A percentile compares a stretch with the other conserved stretches of the same genome.
Conservation (phyloP, 192 early-diverging fungal genomes). For the Polychytrium aggregatum region DNA sequence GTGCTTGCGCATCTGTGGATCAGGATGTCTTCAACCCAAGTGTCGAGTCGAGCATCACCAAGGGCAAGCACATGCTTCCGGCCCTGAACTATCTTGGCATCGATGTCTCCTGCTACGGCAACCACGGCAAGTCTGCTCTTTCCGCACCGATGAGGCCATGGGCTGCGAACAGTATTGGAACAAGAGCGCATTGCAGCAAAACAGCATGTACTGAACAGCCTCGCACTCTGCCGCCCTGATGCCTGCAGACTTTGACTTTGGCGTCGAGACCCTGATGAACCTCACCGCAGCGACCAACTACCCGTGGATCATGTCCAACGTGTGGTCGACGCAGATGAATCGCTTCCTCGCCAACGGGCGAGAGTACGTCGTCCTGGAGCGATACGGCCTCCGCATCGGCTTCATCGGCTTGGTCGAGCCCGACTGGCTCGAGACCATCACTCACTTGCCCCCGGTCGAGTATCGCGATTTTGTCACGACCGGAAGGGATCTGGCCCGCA, state of each 20-base stretch:
- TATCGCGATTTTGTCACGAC: no score
- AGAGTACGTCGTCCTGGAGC: slow-evolving; percentile 32
- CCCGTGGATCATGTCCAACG: slow-evolving; percentile 62
- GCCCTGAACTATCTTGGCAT: slow-evolving; percentile 48
- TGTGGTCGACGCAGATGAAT: slow-evolving; percentile 27
- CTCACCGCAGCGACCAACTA: slow-evolving; percentile 44
- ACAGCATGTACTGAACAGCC: no score
- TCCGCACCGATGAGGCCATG: no score
- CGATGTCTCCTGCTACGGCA: slow-evolving; percentile 50
- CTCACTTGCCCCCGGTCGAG: no score
- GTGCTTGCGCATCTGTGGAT: no score
- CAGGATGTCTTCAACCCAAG: slow-evolving; percentile 5
- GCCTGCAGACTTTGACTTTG: slow-evolving; percentile 43
- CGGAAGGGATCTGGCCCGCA: no score
- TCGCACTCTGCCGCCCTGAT: no score
- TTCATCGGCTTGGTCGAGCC: slow-evolving; percentile 58
- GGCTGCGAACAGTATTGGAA: no score
- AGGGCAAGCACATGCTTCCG: slow-evolving; percentile 16
- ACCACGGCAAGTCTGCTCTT: no score
- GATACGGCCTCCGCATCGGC: slow-evolving; percentile 40
- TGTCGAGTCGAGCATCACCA: slow-evolving; percentile 2
- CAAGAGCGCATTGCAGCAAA: no score
- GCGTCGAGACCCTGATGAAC: slow-evolving; percentile 35
- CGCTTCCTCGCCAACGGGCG: slow-evolving; percentile 21
- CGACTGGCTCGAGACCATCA: no score